Evolutionary conservation across 225 moss, liverwort and hornwort species (phyloP).

Genomic region (Straminergon stramineum): DNA sequence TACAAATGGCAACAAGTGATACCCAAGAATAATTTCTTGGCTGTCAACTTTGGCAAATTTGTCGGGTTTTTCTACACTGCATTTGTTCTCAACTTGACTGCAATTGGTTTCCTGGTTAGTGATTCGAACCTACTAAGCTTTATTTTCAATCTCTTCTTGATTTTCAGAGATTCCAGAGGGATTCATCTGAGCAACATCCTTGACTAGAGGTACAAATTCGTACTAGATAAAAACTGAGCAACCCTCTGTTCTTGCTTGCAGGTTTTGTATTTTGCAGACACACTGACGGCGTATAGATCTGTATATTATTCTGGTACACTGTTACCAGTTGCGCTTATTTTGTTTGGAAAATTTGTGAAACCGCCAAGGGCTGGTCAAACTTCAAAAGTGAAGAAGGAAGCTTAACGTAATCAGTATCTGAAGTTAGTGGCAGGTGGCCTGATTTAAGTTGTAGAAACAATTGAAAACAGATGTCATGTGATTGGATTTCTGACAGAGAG

Average conservation of each 20-base stretch:
- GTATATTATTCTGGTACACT: conserved; percentile 37
- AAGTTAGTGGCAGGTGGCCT: not conserved
- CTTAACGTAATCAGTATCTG: not conserved
- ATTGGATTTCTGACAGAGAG: not conserved
- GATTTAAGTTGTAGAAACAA: not conserved
- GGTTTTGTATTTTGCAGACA: conserved; percentile 30
- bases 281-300: conserved; percentile 16
- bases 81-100: conserved; percentile 71
- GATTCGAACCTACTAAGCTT: not conserved
- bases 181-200: not conserved
- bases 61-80: conserved; percentile 45
- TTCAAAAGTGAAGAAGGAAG: conserved; percentile 28
- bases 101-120: conserved; percentile 66
- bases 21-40: conserved; percentile 26
- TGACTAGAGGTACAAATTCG: not conserved
- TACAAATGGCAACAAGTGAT: conserved; percentile 80
- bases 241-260: conserved; percentile 1
- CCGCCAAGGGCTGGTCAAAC: conserved; percentile 11
- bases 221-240: not conserved
- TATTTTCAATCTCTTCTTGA: not conserved
- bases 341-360: conserved; percentile 26
- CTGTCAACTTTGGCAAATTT: conserved; percentile 18
- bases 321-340: conserved; percentile 19
- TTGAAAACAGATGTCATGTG: not conserved
- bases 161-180: not conserved